Evolutionary conservation across 1,139 yeast genomes (phyloP).

Genomic region (Diutina scorzettiae): DNA sequence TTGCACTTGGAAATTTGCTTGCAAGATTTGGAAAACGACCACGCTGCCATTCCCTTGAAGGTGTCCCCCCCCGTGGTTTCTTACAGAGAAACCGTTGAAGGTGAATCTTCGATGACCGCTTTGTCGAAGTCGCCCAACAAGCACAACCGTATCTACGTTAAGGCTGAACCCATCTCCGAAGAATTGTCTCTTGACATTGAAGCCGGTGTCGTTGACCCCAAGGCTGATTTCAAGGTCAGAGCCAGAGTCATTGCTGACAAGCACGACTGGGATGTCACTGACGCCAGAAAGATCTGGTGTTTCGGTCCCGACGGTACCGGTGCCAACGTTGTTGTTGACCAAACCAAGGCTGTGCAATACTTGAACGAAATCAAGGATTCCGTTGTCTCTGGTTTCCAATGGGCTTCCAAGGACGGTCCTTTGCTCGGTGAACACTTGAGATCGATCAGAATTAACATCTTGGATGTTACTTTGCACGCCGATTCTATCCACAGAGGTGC

Average conservation of each 20-base stretch:
- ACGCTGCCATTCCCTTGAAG: constrained; percentile 98
- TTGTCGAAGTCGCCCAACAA: constrained; percentile 99
- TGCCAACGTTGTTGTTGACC: constrained; percentile 98
- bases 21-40: constrained; percentile 93
- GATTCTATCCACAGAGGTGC: constrained; percentile 99
- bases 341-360: constrained; percentile 99
- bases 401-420: constrained; percentile 99
- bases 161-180: constrained; percentile 93
- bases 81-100: constrained; percentile 97
- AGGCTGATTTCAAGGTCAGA: constrained; percentile 98
- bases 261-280: constrained; percentile 98
- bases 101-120: constrained; percentile 90
- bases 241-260: constrained; percentile 99
- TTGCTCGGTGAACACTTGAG: constrained; percentile 93
- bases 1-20: constrained; percentile 98
- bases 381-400: constrained; percentile 99
- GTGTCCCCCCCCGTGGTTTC: constrained; percentile 96
- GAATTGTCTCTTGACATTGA: constrained; percentile 91
- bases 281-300: constrained; percentile 99
- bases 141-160: constrained; percentile 99
- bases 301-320: constrained; percentile 99
- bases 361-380: constrained; percentile 98
- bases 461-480: constrained; percentile 99
- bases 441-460: constrained; percentile 93
- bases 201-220: constrained; percentile 81